phyloP scores from a whole-genome alignment of 2,329 filamentous ascomycete genomes.

The Aspergillus ustus region DNA sequence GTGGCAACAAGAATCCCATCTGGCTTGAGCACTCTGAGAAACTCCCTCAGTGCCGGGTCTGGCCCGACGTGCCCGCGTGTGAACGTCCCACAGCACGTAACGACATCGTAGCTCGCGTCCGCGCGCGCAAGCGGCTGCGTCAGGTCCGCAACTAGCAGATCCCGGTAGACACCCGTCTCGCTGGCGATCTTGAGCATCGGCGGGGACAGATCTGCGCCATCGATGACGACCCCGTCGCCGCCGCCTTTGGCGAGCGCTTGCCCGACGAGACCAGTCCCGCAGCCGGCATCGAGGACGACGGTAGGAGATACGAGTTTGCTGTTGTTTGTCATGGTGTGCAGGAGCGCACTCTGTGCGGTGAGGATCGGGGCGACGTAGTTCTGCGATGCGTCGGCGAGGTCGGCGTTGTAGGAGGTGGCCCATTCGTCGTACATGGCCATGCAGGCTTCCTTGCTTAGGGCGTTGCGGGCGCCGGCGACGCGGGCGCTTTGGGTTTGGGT shows the following conservation, averaged over 20 bases:
- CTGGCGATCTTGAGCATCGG: conserved; percentile 60
- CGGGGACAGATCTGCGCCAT: conserved; percentile 58
- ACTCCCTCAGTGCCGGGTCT: conserved; percentile 52
- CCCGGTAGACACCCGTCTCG: conserved; percentile 54
- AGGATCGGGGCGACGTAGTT: conserved; percentile 50
- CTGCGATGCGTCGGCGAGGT: conserved; percentile 42
- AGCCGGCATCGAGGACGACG: conserved; percentile 62
- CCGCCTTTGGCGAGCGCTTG: conserved; percentile 51
- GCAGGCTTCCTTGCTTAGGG: conserved; percentile 41
- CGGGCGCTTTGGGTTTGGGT: conserved; percentile 18
- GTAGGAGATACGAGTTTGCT: conserved; percentile 23
- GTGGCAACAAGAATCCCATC: conserved; percentile 58
- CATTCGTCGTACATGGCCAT: conserved; percentile 52
- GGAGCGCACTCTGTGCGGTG: conserved; percentile 41
- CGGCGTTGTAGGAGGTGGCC: conserved; percentile 51
- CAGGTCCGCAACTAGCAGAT: conserved; percentile 53
- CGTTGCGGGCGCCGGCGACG: conserved; percentile 46
- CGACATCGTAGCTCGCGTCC: conserved; percentile 54
- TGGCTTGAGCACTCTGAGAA: conserved; percentile 54
- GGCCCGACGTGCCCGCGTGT: conserved; percentile 62
- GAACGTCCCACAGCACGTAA: conserved; percentile 60
- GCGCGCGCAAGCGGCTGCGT: conserved; percentile 47
- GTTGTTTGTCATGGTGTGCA: too few species aligned
- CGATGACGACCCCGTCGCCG: conserved; percentile 46
- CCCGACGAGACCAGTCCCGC: conserved; percentile 60